phyloP scores from a whole-genome alignment of 202 grass and related monocot genomes.

The Zizania palustris region DNA sequence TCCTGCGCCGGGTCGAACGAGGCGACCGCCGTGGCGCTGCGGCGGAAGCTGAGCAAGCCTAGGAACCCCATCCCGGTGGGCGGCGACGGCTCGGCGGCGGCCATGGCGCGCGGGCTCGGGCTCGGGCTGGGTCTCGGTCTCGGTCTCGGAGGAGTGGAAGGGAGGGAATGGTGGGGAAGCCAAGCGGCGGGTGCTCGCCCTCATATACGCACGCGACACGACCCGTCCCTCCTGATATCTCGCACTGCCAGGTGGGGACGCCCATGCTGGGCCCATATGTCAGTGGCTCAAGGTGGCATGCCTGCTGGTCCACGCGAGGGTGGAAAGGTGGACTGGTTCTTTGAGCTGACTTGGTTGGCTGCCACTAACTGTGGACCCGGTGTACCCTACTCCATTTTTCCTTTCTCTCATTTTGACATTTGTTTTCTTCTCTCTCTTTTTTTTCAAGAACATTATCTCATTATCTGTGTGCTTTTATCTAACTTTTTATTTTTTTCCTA shows the following conservation, averaged over 20 bases:
- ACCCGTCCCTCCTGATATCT: fast-evolving
- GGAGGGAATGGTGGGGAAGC: constrained; percentile 45
- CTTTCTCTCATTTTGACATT: neutral
- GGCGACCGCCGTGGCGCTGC: constrained; percentile 60
- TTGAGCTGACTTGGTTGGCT: constrained; percentile 62
- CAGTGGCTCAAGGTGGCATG: neutral
- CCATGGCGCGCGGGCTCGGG: constrained; percentile 29
- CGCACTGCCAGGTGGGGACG: neutral
- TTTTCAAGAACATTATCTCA: too few relatives aligned
- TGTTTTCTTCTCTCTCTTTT: too few relatives aligned
- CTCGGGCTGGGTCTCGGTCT: constrained; percentile 5
- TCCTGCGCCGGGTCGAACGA: constrained; percentile 73
- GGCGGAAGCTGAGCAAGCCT: constrained; percentile 79
- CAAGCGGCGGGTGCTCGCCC: neutral
- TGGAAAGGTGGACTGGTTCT: constrained; percentile 50
- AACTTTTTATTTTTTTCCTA: too few relatives aligned
- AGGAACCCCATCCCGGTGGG: constrained; percentile 51
- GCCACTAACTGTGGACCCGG: constrained; percentile 49
- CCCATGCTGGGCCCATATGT: fast-evolving
- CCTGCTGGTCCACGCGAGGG: neutral
- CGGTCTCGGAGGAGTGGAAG: constrained; percentile 12
- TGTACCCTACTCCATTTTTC: neutral
- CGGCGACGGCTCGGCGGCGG: constrained; percentile 49
- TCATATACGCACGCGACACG: neutral
- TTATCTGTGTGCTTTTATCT: too few relatives aligned